Base-by-base conservation (phyloP, 2,329 filamentous ascomycete genomes). In the Drechslera avenae region DNA sequence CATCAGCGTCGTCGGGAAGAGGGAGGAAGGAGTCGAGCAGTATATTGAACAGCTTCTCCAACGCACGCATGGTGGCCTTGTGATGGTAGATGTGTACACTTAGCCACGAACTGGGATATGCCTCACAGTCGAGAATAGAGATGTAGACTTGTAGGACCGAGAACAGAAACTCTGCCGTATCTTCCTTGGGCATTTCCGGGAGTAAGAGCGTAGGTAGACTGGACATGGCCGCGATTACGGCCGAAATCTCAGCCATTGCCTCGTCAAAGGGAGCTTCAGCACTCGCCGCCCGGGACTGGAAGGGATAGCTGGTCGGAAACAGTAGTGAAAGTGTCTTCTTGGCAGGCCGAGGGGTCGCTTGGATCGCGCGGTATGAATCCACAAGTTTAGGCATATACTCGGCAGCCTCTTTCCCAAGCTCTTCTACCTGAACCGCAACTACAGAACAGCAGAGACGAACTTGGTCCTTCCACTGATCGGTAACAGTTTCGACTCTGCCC, bases 51-150 rank as follows among this genome's bases (percentile, higher is more conserved):
- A 97, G 78, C 62, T 94, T 91, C 66, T 96, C 89, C 28, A 99
- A 78, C 6, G 88, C 90, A 49, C 86, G 86, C 82, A 97, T 90
- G 1, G 90, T 90, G 14, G 91, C 93, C 67, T 91, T 91, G 76
- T 96, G 91, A 67, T 96, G 90, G 73, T 90, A 94, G 33, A 97
- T 94, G 66, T 95, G 89, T 46, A 96, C 84, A 71, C 92, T 97
- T 36, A 99, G 79, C 95, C 94, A 99, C 52, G 84, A 86, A 14
- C 84, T 79, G 0, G 95, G 94, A 73, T 96, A 97, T 0, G 94
- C 91, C 66, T 95, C 90, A 61, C 91, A 91, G 50, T 87, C 85
- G 9, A 99, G 78, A 45, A 99, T 91, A 58, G 91, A 97, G 73
- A 91, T 90, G 66, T 96, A 87, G 6, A 96, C 88, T 53, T 89